These are phyloP conservation scores for Saturnispora diversa DNA, from an alignment of 805 yeast species.

Conservation along the genomic window DNA sequence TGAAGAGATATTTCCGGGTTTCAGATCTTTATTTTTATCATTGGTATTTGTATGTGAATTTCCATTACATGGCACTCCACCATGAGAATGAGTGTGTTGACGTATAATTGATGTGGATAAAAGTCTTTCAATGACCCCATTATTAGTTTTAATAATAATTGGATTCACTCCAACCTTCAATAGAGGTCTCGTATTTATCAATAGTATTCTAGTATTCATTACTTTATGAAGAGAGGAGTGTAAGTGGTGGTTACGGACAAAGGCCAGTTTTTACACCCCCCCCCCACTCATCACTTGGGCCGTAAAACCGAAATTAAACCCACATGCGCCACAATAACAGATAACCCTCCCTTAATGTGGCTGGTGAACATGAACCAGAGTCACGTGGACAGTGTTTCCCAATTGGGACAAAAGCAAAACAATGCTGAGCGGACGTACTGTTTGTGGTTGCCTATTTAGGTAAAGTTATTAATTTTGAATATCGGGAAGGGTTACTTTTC, in stretches of 20 bases:
- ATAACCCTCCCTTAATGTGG: background rate
- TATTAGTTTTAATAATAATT: background rate
- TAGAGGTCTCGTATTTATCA: too few species aligned
- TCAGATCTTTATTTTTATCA: background rate
- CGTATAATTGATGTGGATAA: background rate
- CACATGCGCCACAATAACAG: too few species aligned
- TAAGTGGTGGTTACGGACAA: too few species aligned
- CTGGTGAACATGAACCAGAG: background rate
- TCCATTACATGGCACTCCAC: slow-evolving; percentile 7
- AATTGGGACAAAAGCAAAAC: background rate
- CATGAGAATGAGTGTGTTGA: slow-evolving; percentile 11
- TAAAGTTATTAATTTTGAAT: background rate
- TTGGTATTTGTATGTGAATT: slow-evolving; percentile 10
- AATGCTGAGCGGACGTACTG: background rate
- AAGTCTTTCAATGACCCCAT: background rate
- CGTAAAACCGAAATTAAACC: too few species aligned
- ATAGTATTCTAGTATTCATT: too few species aligned
- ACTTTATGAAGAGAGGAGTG: too few species aligned
- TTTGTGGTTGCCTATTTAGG: background rate
- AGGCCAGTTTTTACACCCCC: too few species aligned
- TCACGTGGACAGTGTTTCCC: background rate
- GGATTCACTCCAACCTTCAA: background rate
- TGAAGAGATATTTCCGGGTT: background rate
- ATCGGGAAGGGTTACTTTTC: too few species aligned
- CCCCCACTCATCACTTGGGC: too few species aligned